These are phyloP conservation scores for Rhodotorula sphaerocarpa DNA, from an alignment of 768 basidiomycete genomes.

Conservation along the genomic window DNA sequence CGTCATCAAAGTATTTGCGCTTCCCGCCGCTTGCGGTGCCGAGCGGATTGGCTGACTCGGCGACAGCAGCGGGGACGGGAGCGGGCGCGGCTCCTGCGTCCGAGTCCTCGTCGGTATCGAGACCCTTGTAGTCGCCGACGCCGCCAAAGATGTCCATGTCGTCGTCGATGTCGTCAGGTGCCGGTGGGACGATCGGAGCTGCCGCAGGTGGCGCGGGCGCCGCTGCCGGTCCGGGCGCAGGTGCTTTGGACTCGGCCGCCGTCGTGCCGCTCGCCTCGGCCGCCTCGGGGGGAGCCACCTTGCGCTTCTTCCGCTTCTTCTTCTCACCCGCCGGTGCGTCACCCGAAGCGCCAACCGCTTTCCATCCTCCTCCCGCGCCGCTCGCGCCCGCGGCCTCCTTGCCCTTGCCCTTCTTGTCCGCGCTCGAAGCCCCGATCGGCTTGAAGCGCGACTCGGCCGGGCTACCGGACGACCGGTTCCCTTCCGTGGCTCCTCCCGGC, in stretches of 20 bases:
- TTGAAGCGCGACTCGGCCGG: conserved; percentile 43
- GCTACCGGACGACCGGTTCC: no score
- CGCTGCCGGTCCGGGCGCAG: neutral
- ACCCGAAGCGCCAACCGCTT: neutral
- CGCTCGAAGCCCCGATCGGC: conserved; percentile 49
- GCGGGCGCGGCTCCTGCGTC: conserved; percentile 3
- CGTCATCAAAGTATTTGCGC: conserved; percentile 32
- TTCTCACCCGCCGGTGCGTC: conserved; percentile 2
- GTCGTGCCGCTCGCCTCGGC: no score
- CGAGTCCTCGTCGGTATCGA: conserved; percentile 14
- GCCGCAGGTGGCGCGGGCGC: neutral
- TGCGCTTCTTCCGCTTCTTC: conserved; percentile 33
- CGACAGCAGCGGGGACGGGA: neutral
- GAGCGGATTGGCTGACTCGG: neutral
- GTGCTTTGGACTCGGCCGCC: neutral
- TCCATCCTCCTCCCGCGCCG: conserved; percentile 1
- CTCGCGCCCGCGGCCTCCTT: conserved; percentile 11
- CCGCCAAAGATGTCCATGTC: conserved; percentile 32
- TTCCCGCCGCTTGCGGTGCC: neutral
- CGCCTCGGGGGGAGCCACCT: neutral
- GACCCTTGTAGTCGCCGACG: conserved; percentile 27
- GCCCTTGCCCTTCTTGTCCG: conserved; percentile 8
- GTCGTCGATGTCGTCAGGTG: conserved; percentile 2
- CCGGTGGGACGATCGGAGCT: neutral
- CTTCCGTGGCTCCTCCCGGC: neutral